phyloP scores from a whole-genome alignment of 1,284 basidiomycete species.

The Cutaneotrichosporon cavernicola region DNA sequence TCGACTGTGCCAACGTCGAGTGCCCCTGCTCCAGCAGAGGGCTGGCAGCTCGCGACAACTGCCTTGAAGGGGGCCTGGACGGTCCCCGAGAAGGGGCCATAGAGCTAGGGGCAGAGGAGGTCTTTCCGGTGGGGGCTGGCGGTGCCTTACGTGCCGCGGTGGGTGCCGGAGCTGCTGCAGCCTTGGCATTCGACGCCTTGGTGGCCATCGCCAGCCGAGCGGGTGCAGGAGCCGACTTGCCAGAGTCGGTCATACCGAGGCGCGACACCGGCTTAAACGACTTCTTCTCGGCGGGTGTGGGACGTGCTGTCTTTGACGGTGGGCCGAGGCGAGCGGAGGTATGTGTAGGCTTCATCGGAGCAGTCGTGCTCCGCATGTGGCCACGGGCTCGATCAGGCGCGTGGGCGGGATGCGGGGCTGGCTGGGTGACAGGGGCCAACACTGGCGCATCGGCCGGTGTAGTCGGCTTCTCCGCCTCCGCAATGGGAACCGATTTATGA shows the following conservation, averaged over 20 bases:
- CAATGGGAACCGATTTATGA: not conserved
- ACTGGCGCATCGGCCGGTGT: not conserved
- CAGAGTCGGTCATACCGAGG: slow-evolving; percentile 1
- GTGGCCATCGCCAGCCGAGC: slow-evolving; percentile 18
- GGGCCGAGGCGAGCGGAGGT: slow-evolving; percentile 2
- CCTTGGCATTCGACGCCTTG: slow-evolving; percentile 6
- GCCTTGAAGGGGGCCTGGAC: not conserved
- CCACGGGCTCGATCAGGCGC: not conserved
- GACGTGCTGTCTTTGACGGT: not conserved
- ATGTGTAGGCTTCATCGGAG: not conserved
- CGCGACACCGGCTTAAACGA: slow-evolving; percentile 21
- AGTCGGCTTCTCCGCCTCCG: not conserved
- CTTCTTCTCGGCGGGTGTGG: slow-evolving; percentile 15
- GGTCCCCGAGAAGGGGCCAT: not conserved
- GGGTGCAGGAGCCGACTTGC: slow-evolving; percentile 23
- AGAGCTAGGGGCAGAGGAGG: not conserved
- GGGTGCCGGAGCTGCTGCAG: not conserved
- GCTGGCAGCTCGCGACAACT: not conserved
- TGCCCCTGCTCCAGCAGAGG: not conserved
- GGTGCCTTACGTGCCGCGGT: not conserved
- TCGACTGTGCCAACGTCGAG: not conserved
- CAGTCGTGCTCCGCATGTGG: slow-evolving; percentile 1
- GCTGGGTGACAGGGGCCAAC: not conserved
- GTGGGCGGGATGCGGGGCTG: not conserved
- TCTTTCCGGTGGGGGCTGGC: not conserved